These are phyloP conservation scores for Diaporthe destruens DNA, from an alignment of 2,329 filamentous ascomycete genomes.

Conservation along the genomic window DNA sequence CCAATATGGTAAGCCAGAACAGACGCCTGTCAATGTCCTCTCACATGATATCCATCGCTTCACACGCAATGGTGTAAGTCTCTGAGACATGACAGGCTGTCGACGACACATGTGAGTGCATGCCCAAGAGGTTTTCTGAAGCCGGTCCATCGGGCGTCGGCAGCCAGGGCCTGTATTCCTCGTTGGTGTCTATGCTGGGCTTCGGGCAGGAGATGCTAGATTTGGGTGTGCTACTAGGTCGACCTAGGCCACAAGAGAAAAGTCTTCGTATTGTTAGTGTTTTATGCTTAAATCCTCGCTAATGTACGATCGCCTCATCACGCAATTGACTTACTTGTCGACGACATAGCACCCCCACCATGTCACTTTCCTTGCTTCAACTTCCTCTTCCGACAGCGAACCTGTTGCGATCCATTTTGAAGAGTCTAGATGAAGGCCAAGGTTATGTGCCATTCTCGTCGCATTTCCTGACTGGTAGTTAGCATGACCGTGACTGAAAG, in stretches of 20 bases:
- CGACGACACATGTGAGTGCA: conserved; percentile 40
- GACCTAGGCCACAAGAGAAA: conserved; percentile 42
- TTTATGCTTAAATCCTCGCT: neutral
- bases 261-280: conserved; percentile 34
- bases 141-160: conserved; percentile 19
- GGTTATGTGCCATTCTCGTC: conserved; percentile 46
- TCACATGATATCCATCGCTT: conserved; percentile 44
- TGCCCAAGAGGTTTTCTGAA: conserved; percentile 15
- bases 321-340: conserved; percentile 43
- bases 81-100: conserved; percentile 43
- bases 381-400: conserved; percentile 41
- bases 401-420: conserved; percentile 39
- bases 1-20: neutral
- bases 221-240: conserved; percentile 43
- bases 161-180: conserved; percentile 43
- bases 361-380: conserved; percentile 43
- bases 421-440: conserved; percentile 46
- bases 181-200: conserved; percentile 37
- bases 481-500: neutral
- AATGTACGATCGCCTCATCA: too few relatives aligned
- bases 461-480: conserved; percentile 42
- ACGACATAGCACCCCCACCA: conserved; percentile 47
- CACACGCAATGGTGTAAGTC: conserved; percentile 42
- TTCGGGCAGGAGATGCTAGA: conserved; percentile 44
- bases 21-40: neutral